These are phyloP conservation scores for Rhynchospora breviuscula DNA, from an alignment of 176 grass and related monocot genomes.

Conservation along the genomic window DNA sequence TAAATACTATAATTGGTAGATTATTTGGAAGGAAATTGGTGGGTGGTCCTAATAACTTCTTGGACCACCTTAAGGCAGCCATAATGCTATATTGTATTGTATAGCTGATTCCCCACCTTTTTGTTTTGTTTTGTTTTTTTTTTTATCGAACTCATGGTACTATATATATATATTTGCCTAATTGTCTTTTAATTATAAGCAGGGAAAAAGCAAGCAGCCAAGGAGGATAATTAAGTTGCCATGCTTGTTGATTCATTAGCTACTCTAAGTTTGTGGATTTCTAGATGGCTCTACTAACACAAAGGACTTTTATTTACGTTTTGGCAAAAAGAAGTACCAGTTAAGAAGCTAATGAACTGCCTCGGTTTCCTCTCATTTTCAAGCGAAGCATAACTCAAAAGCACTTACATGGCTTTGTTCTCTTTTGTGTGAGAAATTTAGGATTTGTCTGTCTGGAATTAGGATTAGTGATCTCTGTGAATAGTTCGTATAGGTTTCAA, in stretches of 20 bases:
- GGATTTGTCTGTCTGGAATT: not conserved
- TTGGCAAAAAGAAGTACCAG: not conserved
- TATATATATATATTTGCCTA: not conserved
- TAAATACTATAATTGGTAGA: not conserved
- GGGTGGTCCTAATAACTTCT: not conserved
- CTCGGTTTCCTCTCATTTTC: not conserved
- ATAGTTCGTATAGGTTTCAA: slow-evolving; percentile 18
- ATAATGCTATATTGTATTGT: not conserved
- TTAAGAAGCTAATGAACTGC: not conserved
- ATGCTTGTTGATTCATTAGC: slow-evolving; percentile 3
- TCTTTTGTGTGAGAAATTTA: not conserved
- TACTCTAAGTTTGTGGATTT: not conserved
- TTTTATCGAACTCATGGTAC: no score
- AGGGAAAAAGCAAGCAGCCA: not conserved
- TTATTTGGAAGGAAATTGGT: not conserved
- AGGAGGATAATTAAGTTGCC: not conserved
- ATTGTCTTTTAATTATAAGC: not conserved
- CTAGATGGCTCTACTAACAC: not conserved
- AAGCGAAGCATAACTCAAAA: not conserved
- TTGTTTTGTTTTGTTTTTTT: no score
- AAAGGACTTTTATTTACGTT: not conserved
- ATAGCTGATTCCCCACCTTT: not conserved
- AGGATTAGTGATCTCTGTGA: not conserved
- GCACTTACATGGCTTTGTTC: not conserved
- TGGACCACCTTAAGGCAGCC: not conserved